Evolutionary conservation across 2,329 filamentous ascomycete genomes (phyloP).

Genomic region (Trichoderma koningiopsis): DNA sequence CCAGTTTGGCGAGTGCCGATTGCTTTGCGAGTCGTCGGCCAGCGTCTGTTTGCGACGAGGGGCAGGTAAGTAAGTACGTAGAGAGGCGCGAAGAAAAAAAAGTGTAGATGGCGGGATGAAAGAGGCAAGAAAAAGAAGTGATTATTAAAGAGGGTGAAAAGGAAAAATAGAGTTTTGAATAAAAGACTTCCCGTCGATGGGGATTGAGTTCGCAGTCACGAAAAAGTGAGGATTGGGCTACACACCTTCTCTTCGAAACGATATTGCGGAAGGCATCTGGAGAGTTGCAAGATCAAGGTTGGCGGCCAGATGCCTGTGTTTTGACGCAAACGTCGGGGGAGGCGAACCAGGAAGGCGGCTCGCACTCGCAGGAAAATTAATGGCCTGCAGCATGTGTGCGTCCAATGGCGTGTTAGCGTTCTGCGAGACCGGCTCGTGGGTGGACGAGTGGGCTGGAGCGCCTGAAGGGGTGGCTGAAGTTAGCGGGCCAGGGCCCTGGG

Average conservation of each 20-base stretch:
- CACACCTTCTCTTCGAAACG: slow-evolving; percentile 32
- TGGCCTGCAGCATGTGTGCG: slow-evolving; percentile 25
- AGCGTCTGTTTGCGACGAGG: slow-evolving; percentile 32
- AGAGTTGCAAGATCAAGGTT: slow-evolving; percentile 24
- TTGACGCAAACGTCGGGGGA: slow-evolving; percentile 23
- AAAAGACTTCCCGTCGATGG: neutral
- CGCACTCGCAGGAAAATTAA: slow-evolving; percentile 26
- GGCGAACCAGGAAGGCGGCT: slow-evolving; percentile 13
- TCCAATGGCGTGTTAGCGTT: slow-evolving; percentile 28
- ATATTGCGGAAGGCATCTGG: slow-evolving; percentile 32
- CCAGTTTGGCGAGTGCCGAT: slow-evolving; percentile 47
- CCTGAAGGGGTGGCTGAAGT: neutral
- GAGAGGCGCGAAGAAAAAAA: slow-evolving; percentile 5
- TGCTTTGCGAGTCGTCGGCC: slow-evolving; percentile 45
- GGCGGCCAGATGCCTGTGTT: slow-evolving; percentile 8
- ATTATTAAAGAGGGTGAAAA: neutral
- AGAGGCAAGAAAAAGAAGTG: neutral
- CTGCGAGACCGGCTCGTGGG: slow-evolving; percentile 33
- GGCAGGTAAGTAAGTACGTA: slow-evolving; percentile 14
- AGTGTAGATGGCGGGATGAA: neutral
- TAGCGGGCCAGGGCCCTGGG: slow-evolving; percentile 20
- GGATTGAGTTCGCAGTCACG: neutral
- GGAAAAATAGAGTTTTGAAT: neutral
- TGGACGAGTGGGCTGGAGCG: slow-evolving; percentile 24
- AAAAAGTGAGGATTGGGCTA: slow-evolving; percentile 16